Evolutionary conservation across 306 rosid species (phyloP), one percentile per base, ranked within the genome.

Genomic region (Begonia peltatifolia): DNA sequence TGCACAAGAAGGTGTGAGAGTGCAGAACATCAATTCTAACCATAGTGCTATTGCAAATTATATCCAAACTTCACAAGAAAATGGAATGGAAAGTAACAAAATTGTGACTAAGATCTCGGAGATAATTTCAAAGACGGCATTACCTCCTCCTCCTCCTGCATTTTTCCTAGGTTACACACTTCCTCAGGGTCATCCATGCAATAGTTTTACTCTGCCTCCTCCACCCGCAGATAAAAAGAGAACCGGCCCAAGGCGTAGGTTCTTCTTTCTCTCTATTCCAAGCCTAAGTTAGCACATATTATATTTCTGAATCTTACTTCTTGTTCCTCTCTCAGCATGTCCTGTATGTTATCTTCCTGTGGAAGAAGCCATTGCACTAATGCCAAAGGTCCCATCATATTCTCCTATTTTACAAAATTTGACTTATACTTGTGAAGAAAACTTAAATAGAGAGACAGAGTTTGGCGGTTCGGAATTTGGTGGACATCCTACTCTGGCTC

Each of bases 401-500:
- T 85, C 95, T 16, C 94, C 95, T 0, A 59, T 89, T 55, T 71
- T 87, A 62, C 67, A 83, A 76, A 82, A 80, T 30, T 67, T 89
- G 64, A 71, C 80, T 14, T 85, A 62, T 46, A 72, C 80, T 53
- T 69, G 76, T 25, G 94, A 85, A 58, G 85, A 85, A 50, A 74
- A 58, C 67, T 59, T 85, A 68, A 80, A 79, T 7, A 82, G 78
- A 72, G 78, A 63, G 48, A 71, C 76, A 2, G 94, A 85, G 56
- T 82, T 89, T 52, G 97, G 90, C 42, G 97, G 97, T 65, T 89
- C 97, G 0, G 95, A 80, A 46, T 89, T 89, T 74, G 97, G 97
- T 58, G 97, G 97, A 61, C 85, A 82, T 71, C 94, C 94, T 65
- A 89, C 90, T 60, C 54, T 89, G 74, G 75, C 66, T 47, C 90